Base-by-base conservation (phyloP, 164 flowering plant genomes). In the Annona cherimola region DNA sequence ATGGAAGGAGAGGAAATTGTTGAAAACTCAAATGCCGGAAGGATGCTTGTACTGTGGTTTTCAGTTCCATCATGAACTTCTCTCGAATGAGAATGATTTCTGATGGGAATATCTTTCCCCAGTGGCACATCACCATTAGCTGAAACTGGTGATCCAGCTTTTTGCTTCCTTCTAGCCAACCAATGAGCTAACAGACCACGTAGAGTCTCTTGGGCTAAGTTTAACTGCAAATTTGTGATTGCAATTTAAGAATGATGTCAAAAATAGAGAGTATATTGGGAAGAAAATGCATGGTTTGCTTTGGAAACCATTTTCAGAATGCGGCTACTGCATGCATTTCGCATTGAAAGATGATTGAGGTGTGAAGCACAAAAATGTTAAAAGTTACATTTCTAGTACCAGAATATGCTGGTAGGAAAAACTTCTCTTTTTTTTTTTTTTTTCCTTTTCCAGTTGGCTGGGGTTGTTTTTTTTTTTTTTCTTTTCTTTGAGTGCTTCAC, bases 21-120 rank as follows among this genome's bases (percentile, higher is more conserved):
- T 60, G 97, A 87, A 81, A 96, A 96, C 78, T 92, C 96, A 70
- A 92, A 96, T 11, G 99, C 90, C 70, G 95, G 94, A 79, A 90
- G 92, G 20, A 90, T 87, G 18, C 90, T 87, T 69, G 81, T 68
- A 5, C 90, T 79, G 61, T 87, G 92, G 83, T 85, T 92, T 67
- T 92, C 98, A 71, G 82, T 67, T 78, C 69, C 84, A 74, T 86
- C 86, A 80, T 96, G 98, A 63, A 81, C 86, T 54, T 96, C 99
- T 81, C 88, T 87, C 63, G 93, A 86, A 76, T 86, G 88, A 45
- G 85, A 76, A 77, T 85, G 81, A 72, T 74, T 89, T 79, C 88
- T 81, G 4, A 80, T 12, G 72, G 90, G 63, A 45, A 78, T 40
- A 63, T 88, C 96, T 79, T 84, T 93, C 43, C 88, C 93, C 59